Evolutionary conservation across 371 early-diverging fungal species (phyloP), one percentile per base, ranked within the genome.

Genomic region (Nematocida displodere): DNA sequence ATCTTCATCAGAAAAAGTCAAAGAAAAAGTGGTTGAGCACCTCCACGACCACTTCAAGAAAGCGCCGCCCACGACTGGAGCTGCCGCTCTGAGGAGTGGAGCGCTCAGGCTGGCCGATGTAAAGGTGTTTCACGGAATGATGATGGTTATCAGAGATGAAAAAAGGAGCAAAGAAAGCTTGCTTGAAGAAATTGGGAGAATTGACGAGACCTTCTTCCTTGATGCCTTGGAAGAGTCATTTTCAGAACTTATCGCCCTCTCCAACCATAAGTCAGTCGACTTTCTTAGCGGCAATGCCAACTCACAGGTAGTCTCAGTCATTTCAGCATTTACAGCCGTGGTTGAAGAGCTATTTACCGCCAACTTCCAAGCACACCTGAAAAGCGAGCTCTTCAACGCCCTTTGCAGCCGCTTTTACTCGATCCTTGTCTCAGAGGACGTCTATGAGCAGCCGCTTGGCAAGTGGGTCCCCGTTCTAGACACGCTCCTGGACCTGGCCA

Each of bases 161-260:
- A n/a, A n/a, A n/a, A n/a, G n/a, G n/a, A n/a, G n/a, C n/a, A n/a
- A n/a, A n/a, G n/a, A n/a, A n/a, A n/a, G n/a, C n/a, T n/a, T n/a
- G n/a, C n/a, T n/a, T n/a, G n/a, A n/a, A n/a, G n/a, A n/a, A n/a
- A n/a, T n/a, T n/a, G n/a, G n/a, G n/a, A n/a, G n/a, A n/a, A n/a
- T n/a, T n/a, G 36, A 26, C 26, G 48, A 58, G 13, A 48, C 36
- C 1, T 33, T 37, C 24, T 50, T 61, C 37, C 7, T 39, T 11
- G 75, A 58, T 24, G 17, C 15, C 37, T 24, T 47, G 1, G 75
- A 71, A 0, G 75, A 28, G 34, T 8, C 62, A 13, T 67, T 67
- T 34, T 31, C 37, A 8, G 22, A 56, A 3, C 11, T 67, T 13
- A 55, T 67, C 13, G 20, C 13, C 17, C 22, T 26, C n/a, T 58